Evolutionary conservation across 2,329 filamentous ascomycete species (phyloP).

Genomic region (Trichoderma asperellum): DNA sequence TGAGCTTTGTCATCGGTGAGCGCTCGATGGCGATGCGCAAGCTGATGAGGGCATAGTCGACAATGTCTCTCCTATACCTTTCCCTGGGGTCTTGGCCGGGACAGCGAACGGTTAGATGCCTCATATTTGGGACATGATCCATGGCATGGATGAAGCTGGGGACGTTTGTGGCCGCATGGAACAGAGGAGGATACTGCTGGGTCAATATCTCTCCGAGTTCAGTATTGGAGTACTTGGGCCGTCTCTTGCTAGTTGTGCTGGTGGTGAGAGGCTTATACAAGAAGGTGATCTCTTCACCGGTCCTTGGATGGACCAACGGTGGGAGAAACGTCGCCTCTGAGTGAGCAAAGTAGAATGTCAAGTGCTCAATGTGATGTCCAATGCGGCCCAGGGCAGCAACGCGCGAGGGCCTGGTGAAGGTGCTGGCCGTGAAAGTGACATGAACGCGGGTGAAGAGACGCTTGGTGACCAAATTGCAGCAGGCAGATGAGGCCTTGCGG

Average conservation of each 20-base stretch:
- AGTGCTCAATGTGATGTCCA: constrained; percentile 75
- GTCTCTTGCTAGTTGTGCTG: constrained; percentile 52
- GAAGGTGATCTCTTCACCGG: constrained; percentile 78
- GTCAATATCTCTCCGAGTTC: constrained; percentile 81
- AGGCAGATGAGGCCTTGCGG: constrained; percentile 70
- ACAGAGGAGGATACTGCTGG: constrained; percentile 84
- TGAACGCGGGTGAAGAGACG: constrained; percentile 70
- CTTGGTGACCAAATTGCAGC: constrained; percentile 70
- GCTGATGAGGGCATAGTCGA: constrained; percentile 89
- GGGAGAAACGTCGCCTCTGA: constrained; percentile 78
- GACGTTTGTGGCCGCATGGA: constrained; percentile 87
- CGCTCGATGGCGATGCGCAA: constrained; percentile 82
- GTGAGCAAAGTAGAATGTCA: constrained; percentile 79
- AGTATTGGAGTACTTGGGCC: constrained; percentile 78
- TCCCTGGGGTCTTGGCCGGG: constrained; percentile 71
- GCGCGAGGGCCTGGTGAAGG: constrained; percentile 74
- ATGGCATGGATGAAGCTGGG: constrained; percentile 80
- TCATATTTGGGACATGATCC: constrained; percentile 67
- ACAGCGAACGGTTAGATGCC: constrained; percentile 76
- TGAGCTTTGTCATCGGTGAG: constrained; percentile 66
- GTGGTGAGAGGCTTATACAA: constrained; percentile 78
- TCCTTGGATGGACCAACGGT: constrained; percentile 77
- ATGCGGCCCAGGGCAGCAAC: constrained; percentile 76
- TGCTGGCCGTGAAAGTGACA: constrained; percentile 72
- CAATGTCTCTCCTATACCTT: constrained; percentile 73